phyloP scores from a whole-genome alignment of 352 stramenopile genomes.

The Phytopythium helicoides region DNA sequence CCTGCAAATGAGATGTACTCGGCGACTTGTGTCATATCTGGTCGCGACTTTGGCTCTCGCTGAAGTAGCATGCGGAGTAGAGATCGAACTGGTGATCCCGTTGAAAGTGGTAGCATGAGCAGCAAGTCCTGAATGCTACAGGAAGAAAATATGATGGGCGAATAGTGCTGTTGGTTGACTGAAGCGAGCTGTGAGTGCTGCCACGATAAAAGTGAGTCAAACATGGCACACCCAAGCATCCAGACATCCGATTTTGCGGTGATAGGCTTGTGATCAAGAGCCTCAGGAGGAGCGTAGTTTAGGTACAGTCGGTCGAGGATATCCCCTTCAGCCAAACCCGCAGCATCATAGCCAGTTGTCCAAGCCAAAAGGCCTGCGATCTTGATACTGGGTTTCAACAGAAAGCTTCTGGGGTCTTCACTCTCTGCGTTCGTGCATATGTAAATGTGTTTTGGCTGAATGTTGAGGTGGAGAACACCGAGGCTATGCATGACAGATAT shows the following conservation, averaged over 20 bases:
- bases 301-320: conserved; percentile 41
- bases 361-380: conserved; percentile 40
- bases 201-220: conserved; percentile 54
- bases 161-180: conserved; percentile 5
- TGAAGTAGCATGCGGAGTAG: conserved; percentile 67
- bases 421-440: conserved; percentile 10
- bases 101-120: conserved; percentile 40
- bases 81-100: conserved; percentile 41
- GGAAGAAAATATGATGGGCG: conserved; percentile 30
- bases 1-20: conserved; percentile 49
- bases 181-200: conserved; percentile 32
- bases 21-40: conserved; percentile 55
- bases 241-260: conserved; percentile 53
- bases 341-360: conserved; percentile 37
- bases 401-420: background rate
- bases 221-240: conserved; percentile 65
- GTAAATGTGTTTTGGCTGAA: conserved; percentile 53
- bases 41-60: conserved; percentile 47
- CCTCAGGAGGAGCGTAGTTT: conserved; percentile 42
- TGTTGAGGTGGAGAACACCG: conserved; percentile 49
- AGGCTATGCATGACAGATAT: conserved; percentile 55
- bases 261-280: conserved; percentile 19
- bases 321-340: conserved; percentile 18
- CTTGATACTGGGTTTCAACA: conserved; percentile 17
- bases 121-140: conserved; percentile 42